Percentiles rank a stretch among this genome's conserved stretches.
Evolutionary conservation across 345 rosid species (phyloP).

Genomic region (Dipteronia sinensis): DNA sequence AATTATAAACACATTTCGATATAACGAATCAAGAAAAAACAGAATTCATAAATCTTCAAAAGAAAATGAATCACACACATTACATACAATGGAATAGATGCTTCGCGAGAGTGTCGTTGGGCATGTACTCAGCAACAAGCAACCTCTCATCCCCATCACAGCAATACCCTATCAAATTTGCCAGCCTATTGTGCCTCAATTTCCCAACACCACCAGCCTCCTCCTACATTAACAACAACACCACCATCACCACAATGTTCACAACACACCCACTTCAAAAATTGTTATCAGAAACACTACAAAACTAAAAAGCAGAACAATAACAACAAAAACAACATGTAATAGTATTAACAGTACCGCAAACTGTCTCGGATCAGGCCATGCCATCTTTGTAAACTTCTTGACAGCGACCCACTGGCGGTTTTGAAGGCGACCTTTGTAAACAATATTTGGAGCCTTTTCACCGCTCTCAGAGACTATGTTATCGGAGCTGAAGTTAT

Average conservation of each 20-base stretch:
- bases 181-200: constrained; percentile 76
- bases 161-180: constrained; percentile 96
- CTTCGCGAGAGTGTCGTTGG: constrained; percentile 95
- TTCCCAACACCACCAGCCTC: constrained; percentile 94
- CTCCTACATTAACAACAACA: constrained; percentile 46
- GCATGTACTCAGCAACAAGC: constrained; percentile 97
- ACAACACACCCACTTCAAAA: constrained; percentile 22
- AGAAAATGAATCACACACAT: constrained; percentile 14
- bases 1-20: neutral
- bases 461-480: constrained; percentile 79
- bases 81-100: constrained; percentile 90
- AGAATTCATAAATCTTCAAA: neutral
- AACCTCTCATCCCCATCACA: constrained; percentile 96
- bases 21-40: neutral
- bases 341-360: constrained; percentile 37
- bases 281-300: neutral
- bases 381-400: constrained; percentile 77
- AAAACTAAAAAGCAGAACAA: neutral
- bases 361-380: constrained; percentile 86
- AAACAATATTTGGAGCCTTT: constrained; percentile 58
- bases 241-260: constrained; percentile 3
- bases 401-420: constrained; percentile 82
- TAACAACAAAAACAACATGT: neutral
- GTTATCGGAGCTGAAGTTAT: constrained; percentile 64
- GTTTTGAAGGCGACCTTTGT: constrained; percentile 68